Base-by-base conservation (phyloP, 148 eudicot genomes). In the Hydrangea macrophylla region DNA sequence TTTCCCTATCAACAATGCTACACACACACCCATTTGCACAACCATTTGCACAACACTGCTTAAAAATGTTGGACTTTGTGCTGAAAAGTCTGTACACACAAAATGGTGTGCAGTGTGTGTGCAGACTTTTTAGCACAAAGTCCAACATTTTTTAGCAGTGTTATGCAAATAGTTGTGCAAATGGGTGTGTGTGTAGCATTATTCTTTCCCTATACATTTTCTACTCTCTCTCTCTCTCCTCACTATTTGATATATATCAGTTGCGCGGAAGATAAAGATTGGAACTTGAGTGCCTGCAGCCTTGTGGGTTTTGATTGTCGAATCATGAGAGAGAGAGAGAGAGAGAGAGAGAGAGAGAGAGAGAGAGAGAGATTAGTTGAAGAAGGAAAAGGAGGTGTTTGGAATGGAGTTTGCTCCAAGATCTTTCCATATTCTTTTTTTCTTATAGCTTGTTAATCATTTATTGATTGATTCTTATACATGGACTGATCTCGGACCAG, bases 351-450 rank as follows among this genome's bases (percentile, higher is more conserved):
- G 50, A 68, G 64, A 17, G 13, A 15, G 18, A 25, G 23, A 24
- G 45, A 15, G 51, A 45, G 51, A 12, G 50, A 28, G 25, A 50
- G 40, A 32, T 55, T 56, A 20, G 48, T 64, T 67, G 60, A 44
- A 63, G 78, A 40, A 30, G 39, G 58, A 59, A 62, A 63, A 20
- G 59, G 68, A 70, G 70, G 78, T 67, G 83, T 83, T 55, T 64
- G 81, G 81, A 83, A 74, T 83, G 86, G 65, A 83, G 86, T 62
- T 68, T 79, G 86, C 64, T 83, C 83, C 86, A 76, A 83, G 86
- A 79, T 79, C 83, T 22, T 50, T 54, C 30, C 48, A 1, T 25
- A 18, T 17, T 13, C 25, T 58, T 56, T 40, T n/a, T 4, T 18
- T 0, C 27, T 8, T n/a, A 18, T 65, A 28, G 2, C n/a, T 28